Evolutionary conservation across 208 protist species (phyloP).

Genomic region (Strigomonas culicis): DNA sequence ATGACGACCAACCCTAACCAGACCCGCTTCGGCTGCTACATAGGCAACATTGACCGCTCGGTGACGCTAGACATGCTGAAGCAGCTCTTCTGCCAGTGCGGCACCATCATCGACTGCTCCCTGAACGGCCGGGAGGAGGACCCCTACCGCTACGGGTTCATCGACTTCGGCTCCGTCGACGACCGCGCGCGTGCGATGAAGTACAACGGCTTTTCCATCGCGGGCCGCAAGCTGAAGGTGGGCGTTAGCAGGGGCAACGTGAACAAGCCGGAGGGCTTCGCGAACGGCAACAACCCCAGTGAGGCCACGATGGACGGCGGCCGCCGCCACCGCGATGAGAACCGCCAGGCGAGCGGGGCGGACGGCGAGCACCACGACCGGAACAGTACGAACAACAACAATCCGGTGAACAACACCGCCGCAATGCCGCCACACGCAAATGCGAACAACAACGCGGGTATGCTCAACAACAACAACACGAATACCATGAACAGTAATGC

Average conservation of each 20-base stretch:
- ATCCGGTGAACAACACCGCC: neutral
- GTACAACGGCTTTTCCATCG: constrained; percentile 82
- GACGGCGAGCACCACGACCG: neutral
- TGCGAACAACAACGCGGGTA: constrained; percentile 5
- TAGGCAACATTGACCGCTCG: constrained; percentile 83
- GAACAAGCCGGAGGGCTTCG: constrained; percentile 37
- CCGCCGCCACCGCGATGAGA: constrained; percentile 10
- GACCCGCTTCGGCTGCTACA: constrained; percentile 76
- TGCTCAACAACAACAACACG: constrained; percentile 14
- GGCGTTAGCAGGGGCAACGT: constrained; percentile 84
- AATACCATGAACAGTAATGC: constrained; percentile 15
- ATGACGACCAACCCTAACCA: no score
- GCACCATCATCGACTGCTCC: constrained; percentile 78
- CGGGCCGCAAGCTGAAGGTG: constrained; percentile 79
- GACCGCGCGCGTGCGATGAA: constrained; percentile 75
- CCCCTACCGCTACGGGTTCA: constrained; percentile 86
- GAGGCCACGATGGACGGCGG: neutral
- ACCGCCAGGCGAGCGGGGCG: no score
- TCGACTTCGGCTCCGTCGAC: constrained; percentile 82
- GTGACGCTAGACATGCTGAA: constrained; percentile 75
- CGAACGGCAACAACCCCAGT: neutral
- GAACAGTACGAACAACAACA: no score
- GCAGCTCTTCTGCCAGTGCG: constrained; percentile 78
- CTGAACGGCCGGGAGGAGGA: constrained; percentile 79
- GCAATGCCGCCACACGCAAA: neutral